Evolutionary conservation across 1,284 basidiomycete species (phyloP).

Genomic region (Mycena citricolor): DNA sequence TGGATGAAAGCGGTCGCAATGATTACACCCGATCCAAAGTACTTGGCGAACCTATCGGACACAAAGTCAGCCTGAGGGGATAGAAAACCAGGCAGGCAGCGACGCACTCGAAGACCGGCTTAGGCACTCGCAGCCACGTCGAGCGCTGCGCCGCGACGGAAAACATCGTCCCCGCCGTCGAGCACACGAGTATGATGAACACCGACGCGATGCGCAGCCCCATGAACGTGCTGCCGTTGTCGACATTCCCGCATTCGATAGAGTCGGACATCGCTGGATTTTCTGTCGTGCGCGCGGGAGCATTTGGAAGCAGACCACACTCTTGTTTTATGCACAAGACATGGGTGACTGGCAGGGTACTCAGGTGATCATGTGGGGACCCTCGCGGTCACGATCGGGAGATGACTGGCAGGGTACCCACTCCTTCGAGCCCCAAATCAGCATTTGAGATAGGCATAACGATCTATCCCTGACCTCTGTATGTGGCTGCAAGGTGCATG

Average conservation of each 20-base stretch:
- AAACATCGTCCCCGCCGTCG: slow-evolving; percentile 72
- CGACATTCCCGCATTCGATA: slow-evolving; percentile 2
- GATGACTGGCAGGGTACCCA: too few relatives aligned
- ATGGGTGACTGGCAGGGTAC: too few relatives aligned
- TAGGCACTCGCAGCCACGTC: slow-evolving; percentile 60
- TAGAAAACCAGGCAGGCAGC: background rate
- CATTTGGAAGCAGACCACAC: too few relatives aligned
- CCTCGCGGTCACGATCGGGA: too few relatives aligned
- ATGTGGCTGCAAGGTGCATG: too few relatives aligned
- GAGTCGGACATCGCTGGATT: slow-evolving; percentile 8
- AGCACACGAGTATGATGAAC: slow-evolving; percentile 81
- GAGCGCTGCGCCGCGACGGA: slow-evolving; percentile 75
- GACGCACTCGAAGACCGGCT: slow-evolving; percentile 71
- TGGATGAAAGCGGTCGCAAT: slow-evolving; percentile 93
- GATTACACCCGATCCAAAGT: slow-evolving; percentile 93
- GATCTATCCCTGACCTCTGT: too few relatives aligned
- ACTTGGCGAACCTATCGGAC: slow-evolving; percentile 78
- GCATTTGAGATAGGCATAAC: too few relatives aligned
- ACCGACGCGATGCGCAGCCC: slow-evolving; percentile 78
- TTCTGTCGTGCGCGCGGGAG: too few relatives aligned
- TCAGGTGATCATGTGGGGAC: too few relatives aligned
- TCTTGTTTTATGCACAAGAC: too few relatives aligned
- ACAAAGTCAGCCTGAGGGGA: background rate
- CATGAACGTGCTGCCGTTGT: slow-evolving; percentile 16
- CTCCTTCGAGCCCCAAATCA: too few relatives aligned